Percentiles rank a stretch among this genome's conserved stretches.
Conservation (phyloP, 768 basidiomycete species). For the Nidularia pulvinata region DNA sequence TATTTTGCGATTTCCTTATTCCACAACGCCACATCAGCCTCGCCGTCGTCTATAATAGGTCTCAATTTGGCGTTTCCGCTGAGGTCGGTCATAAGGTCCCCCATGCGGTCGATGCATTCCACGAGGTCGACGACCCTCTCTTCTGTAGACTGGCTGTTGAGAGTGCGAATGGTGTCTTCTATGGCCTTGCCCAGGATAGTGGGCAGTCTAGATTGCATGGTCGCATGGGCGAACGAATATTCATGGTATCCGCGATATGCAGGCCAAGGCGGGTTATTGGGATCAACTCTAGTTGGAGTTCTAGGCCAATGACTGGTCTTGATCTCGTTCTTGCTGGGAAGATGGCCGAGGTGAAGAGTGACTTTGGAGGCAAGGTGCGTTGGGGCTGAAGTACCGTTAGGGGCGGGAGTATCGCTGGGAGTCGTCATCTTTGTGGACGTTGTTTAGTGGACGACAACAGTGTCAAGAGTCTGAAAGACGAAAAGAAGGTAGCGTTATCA, state of each 20-base stretch:
- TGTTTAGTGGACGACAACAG: not conserved
- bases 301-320: conserved; percentile 67
- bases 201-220: conserved; percentile 95
- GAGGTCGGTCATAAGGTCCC: conserved; percentile 84
- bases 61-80: conserved; percentile 83
- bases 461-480: not conserved
- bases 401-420: not conserved
- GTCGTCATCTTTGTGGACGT: not conserved
- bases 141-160: conserved; percentile 84
- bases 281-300: conserved; percentile 77
- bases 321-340: conserved; percentile 73
- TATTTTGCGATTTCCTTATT: conserved; percentile 97
- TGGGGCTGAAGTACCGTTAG: conserved; percentile 20
- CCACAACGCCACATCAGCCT: conserved; percentile 93
- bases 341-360: conserved; percentile 71
- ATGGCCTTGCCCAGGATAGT: conserved; percentile 97
- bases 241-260: conserved; percentile 82
- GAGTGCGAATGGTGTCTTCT: conserved; percentile 85
- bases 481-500: not conserved
- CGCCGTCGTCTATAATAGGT: conserved; percentile 88
- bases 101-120: conserved; percentile 88
- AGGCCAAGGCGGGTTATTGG: conserved; percentile 84
- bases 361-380: conserved; percentile 46
- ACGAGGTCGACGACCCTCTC: conserved; percentile 85
- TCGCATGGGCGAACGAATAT: conserved; percentile 87